Conservation (phyloP, 805 yeast species). For the Monosporozyma yasuniensis region DNA sequence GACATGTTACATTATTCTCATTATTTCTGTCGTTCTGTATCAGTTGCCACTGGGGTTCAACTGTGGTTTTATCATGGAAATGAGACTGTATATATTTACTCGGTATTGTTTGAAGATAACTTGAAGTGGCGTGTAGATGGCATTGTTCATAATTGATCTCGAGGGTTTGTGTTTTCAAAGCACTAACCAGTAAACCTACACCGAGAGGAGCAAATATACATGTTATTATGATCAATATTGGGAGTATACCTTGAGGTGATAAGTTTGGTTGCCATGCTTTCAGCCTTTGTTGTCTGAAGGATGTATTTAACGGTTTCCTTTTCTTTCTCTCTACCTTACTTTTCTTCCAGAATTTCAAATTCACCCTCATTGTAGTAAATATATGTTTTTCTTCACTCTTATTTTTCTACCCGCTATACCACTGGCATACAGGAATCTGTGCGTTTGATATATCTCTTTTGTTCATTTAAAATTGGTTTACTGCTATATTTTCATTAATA, state of each 20-base stretch:
- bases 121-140: conserved; percentile 37
- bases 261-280: conserved; percentile 75
- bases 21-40: conserved; percentile 33
- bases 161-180: conserved; percentile 63
- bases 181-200: conserved; percentile 65
- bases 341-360: neutral
- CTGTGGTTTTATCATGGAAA: conserved; percentile 38
- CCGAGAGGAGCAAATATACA: conserved; percentile 86
- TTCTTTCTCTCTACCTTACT: neutral
- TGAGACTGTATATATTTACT: conserved; percentile 46
- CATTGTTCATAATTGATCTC: conserved; percentile 71
- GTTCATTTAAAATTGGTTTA: neutral
- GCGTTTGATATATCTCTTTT: neutral
- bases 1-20: conserved; percentile 39
- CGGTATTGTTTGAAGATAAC: conserved; percentile 46
- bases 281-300: conserved; percentile 63
- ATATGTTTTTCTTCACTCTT: neutral
- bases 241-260: conserved; percentile 87
- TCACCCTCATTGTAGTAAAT: neutral
- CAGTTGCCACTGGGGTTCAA: conserved; percentile 57
- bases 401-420: neutral
- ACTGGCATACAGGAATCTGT: neutral
- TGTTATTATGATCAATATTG: conserved; percentile 64
- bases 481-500: no score
- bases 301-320: conserved; percentile 57